Base-by-base conservation (phyloP, 2,329 filamentous ascomycete species). In the Neonectria faginata region DNA sequence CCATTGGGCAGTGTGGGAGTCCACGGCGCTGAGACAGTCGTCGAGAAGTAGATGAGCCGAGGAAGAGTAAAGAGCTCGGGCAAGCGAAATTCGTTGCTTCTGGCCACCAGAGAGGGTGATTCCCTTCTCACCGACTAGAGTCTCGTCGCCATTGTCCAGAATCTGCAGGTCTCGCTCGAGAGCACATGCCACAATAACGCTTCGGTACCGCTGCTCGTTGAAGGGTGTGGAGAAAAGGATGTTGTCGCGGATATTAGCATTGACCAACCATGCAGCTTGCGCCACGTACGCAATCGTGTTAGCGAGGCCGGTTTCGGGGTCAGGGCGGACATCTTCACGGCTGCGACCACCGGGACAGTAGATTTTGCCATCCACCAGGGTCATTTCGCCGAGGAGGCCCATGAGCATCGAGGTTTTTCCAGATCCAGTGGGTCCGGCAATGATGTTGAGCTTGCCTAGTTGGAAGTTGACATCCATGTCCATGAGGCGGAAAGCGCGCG, bases 381-480 rank as follows among this genome's bases (percentile, higher is more conserved):
- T 96, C 96, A 99, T 99, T 81, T 99, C 96, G 65, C 96, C 96
- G 2, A 99, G 87, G 27, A 99, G 83, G 29, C 94, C 96, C 95
- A 99, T 97, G 20, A 99, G 84, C 74, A 99, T 83, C 0, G 95
- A 98, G 0, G 95, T 97, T 83, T 99, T 99, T 70, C 96, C 96
- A 57, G 92, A 96, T 14, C 96, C 96, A 3, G 96, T 99, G 2
- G 95, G 91, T 1, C 96, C 96, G 42, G 94, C 92, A 73, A 99
- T 92, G 54, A 99, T 90, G 75, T 97, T 99, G 65, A 99, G 87
- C 73, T 94, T 89, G 64, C 93, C 94, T 61, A 97, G 87, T 61
- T 88, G 85, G 79, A 99, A 99, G 65, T 92, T 88, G 58, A 98
- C 79, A 70, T 97, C 84, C 53, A 99, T 78, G 74, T 97, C 90